Evolutionary conservation across 164 flowering plant genomes (phyloP).

Genomic region (Echeveria elegans): DNA sequence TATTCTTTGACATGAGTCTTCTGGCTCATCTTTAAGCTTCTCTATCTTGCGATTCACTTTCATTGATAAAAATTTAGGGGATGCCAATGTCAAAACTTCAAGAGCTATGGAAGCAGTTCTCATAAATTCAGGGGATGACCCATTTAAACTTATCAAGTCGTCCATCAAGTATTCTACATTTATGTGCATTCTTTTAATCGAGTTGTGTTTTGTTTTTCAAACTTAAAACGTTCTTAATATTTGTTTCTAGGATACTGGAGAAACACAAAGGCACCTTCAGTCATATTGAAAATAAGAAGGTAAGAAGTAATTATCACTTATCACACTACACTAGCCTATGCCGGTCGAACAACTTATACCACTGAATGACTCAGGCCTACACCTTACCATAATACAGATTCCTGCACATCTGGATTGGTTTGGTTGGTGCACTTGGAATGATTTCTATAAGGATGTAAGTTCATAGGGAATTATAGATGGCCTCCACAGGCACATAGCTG

Average conservation of each 20-base stretch:
- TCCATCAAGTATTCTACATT: slow-evolving; percentile 45
- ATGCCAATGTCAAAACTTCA: slow-evolving; percentile 39
- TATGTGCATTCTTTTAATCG: background rate
- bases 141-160: slow-evolving; percentile 50
- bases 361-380: background rate
- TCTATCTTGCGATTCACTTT: background rate
- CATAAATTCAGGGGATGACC: slow-evolving; percentile 54
- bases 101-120: slow-evolving; percentile 38
- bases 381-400: slow-evolving; percentile 20
- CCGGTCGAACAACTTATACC: background rate
- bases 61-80: slow-evolving; percentile 33
- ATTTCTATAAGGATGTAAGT: slow-evolving; percentile 51
- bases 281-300: slow-evolving; percentile 51
- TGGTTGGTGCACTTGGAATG: slow-evolving; percentile 95
- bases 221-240: background rate
- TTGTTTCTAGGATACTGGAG: slow-evolving; percentile 37
- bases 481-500: slow-evolving; percentile 53
- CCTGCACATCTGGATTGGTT: slow-evolving; percentile 66
- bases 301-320: slow-evolving; percentile 8
- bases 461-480: slow-evolving; percentile 57
- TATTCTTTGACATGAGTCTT: slow-evolving; percentile 7
- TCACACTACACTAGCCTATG: background rate
- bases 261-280: slow-evolving; percentile 52
- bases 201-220: background rate
- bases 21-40: background rate